These are phyloP conservation scores for Dalbergia cochinchinensis DNA, from an alignment of 306 rosid species.

Conservation along the genomic window DNA sequence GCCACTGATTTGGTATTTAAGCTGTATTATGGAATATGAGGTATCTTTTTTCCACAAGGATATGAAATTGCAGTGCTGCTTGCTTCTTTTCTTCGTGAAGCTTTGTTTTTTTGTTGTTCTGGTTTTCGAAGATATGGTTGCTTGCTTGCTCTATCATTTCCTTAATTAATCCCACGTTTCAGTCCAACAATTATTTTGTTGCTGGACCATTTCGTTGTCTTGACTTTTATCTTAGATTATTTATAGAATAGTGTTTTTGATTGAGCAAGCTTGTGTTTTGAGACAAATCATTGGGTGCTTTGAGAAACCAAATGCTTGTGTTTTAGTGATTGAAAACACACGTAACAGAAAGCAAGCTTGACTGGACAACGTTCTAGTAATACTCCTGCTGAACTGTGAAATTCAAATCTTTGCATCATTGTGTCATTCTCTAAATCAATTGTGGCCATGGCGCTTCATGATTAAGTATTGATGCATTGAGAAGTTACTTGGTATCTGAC, in stretches of 20 bases:
- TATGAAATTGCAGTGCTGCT: constrained; percentile 38
- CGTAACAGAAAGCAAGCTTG: neutral
- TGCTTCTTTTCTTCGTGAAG: constrained; percentile 7
- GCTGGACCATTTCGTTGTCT: neutral
- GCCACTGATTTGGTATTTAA: constrained; percentile 27
- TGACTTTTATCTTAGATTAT: constrained; percentile 4
- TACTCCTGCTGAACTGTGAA: neutral
- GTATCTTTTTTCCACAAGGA: constrained; percentile 40
- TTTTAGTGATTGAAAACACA: neutral
- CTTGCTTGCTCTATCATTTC: constrained; percentile 33
- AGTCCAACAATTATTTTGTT: neutral
- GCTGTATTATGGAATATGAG: constrained; percentile 43
- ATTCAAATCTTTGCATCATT: neutral
- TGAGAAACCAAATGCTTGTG: constrained; percentile 5
- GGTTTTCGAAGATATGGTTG: neutral
- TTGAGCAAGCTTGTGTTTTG: neutral
- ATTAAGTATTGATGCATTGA: neutral
- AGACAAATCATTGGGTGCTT: neutral
- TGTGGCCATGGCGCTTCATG: constrained; percentile 7
- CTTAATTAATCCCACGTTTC: neutral
- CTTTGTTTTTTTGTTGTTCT: constrained; percentile 13
- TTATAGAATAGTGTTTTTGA: neutral
- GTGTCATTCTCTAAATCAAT: constrained; percentile 13
- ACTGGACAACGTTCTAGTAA: neutral
- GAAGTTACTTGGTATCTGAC: neutral